Percentiles rank a stretch among this genome's conserved stretches.
These are phyloP conservation scores for Paramyrothecium roridum DNA, from an alignment of 2,329 filamentous ascomycete species.

Conservation along the genomic window DNA sequence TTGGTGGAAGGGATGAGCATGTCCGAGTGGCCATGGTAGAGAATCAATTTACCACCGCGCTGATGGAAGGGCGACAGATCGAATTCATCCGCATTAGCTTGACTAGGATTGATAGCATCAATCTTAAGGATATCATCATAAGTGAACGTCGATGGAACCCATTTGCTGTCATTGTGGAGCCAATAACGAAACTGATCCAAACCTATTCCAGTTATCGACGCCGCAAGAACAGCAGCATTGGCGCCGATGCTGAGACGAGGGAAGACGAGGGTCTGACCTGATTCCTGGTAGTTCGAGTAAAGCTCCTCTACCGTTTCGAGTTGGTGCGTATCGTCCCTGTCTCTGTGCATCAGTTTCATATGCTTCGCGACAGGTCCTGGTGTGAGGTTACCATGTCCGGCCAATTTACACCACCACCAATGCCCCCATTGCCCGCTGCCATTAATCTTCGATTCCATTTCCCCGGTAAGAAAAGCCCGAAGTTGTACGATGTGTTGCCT, in stretches of 20 bases:
- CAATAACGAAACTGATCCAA: slow-evolving; percentile 8
- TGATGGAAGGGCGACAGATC: slow-evolving; percentile 31
- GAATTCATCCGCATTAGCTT: slow-evolving; percentile 31
- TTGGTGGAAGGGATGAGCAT: not conserved
- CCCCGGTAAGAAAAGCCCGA: not conserved
- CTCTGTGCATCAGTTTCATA: no score
- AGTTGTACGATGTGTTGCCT: not conserved
- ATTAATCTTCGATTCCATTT: not conserved
- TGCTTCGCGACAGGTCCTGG: not conserved
- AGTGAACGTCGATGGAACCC: slow-evolving; percentile 3
- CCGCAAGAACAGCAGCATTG: not conserved
- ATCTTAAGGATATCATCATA: slow-evolving; percentile 13
- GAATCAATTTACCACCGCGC: slow-evolving; percentile 36
- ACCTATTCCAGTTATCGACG: not conserved
- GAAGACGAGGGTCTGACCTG: slow-evolving; percentile 3
- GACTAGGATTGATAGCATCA: slow-evolving; percentile 30
- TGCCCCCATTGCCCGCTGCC: not conserved
- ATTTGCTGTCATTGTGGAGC: slow-evolving; percentile 7
- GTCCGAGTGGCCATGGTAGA: slow-evolving; percentile 41
- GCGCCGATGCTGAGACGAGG: slow-evolving; percentile 5
- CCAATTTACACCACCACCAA: not conserved
- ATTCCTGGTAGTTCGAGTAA: slow-evolving; percentile 2
- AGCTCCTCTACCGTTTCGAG: slow-evolving; percentile 2
- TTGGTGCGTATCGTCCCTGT: slow-evolving; percentile 1
- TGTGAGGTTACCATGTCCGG: not conserved